Evolutionary conservation across 345 rosid genomes (phyloP).

Genomic region (Gossypium longicalyx): DNA sequence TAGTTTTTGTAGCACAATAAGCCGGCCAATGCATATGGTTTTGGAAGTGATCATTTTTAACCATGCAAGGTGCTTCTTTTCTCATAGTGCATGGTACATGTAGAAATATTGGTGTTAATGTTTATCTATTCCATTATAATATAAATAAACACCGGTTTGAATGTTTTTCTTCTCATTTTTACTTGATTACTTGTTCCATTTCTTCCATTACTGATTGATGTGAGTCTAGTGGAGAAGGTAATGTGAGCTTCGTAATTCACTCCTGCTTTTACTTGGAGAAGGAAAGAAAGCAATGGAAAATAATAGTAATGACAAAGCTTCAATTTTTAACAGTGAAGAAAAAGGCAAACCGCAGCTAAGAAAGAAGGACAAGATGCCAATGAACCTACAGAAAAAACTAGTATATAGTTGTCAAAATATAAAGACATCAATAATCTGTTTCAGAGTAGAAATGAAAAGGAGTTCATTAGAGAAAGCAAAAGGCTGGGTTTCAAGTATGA

Average conservation of each 20-base stretch:
- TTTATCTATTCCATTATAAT: neutral
- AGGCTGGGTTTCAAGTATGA: too few species aligned
- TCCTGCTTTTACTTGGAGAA: neutral
- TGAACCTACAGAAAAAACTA: too few species aligned
- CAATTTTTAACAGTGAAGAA: neutral
- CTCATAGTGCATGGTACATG: neutral
- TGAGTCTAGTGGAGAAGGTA: neutral
- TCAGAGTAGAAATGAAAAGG: too few species aligned
- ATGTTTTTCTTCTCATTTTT: neutral
- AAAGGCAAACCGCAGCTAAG: neutral
- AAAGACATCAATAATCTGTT: too few species aligned
- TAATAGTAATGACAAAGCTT: neutral
- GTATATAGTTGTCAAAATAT: too few species aligned
- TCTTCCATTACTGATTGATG: neutral
- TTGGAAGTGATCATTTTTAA: neutral
- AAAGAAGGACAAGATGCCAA: too few species aligned
- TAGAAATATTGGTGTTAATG: neutral
- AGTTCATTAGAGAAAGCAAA: too few species aligned
- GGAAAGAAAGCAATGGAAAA: neutral
- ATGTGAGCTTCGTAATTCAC: neutral
- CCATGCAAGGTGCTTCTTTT: constrained; percentile 6
- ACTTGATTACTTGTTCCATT: too few species aligned
- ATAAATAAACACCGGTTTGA: neutral
- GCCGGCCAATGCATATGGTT: constrained; percentile 3
- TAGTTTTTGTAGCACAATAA: neutral